phyloP scores from a whole-genome alignment of 208 protist species.

The Leptomonas pyrrhocoris region DNA sequence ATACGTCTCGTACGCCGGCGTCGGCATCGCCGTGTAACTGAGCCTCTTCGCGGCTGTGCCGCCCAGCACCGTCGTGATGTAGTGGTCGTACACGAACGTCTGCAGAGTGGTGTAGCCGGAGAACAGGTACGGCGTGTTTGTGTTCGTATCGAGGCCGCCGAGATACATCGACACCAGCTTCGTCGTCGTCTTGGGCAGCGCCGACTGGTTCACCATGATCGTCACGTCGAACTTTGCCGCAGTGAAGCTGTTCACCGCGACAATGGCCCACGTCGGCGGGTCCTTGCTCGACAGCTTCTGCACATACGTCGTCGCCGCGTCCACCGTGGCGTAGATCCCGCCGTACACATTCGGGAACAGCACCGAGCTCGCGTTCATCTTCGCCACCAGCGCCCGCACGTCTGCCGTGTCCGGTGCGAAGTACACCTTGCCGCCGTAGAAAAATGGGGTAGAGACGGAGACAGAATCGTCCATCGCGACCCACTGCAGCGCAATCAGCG shows the following conservation, averaged over 20 bases:
- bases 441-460: constrained; percentile 19
- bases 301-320: constrained; percentile 28
- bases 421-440: constrained; percentile 45
- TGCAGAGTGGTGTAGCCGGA: constrained; percentile 61
- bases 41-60: constrained; percentile 35
- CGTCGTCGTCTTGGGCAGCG: constrained; percentile 42
- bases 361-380: constrained; percentile 34
- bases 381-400: constrained; percentile 33
- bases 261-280: constrained; percentile 51
- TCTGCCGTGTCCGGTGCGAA: constrained; percentile 41
- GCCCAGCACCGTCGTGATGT: constrained; percentile 35
- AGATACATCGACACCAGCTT: constrained; percentile 32
- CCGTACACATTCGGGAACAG: constrained; percentile 61
- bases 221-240: constrained; percentile 40
- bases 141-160: constrained; percentile 37
- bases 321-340: constrained; percentile 29
- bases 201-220: constrained; percentile 52
- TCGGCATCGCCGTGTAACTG: constrained; percentile 31
- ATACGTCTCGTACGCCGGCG: constrained; percentile 31
- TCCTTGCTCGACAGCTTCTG: constrained; percentile 28
- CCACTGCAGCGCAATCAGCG: constrained; percentile 61
- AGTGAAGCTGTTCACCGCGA: constrained; percentile 44
- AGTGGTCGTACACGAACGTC: constrained; percentile 38
- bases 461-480: constrained; percentile 21
- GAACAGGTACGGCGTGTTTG: constrained; percentile 49